phyloP scores from a whole-genome alignment of 257 asterid species.

The Solanum gandarillasii region DNA sequence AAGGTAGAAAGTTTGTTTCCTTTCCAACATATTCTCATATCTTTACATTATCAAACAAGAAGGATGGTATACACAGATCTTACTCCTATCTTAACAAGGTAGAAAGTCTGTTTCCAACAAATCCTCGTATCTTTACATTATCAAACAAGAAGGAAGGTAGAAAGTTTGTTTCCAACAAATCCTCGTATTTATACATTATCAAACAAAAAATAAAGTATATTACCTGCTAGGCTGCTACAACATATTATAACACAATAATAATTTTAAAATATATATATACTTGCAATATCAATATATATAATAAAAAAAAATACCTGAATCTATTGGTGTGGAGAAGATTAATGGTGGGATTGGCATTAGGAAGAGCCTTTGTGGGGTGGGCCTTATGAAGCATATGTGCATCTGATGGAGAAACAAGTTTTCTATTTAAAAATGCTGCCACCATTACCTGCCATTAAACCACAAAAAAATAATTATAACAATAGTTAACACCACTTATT shows the following conservation, averaged over 20 bases:
- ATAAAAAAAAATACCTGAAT: slow-evolving; percentile 32
- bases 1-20: not conserved
- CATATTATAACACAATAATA: not conserved
- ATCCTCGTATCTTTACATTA: not conserved
- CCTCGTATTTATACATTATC: not conserved
- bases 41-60: not conserved
- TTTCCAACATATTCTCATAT: not conserved
- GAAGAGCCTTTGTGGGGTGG: slow-evolving; percentile 19
- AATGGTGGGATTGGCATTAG: slow-evolving; percentile 14
- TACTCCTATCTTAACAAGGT: not conserved
- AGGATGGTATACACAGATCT: not conserved
- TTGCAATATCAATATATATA: not conserved
- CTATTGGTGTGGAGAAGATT: slow-evolving; percentile 37
- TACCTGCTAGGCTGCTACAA: not conserved
- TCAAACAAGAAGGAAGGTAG: not conserved
- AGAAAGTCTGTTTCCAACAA: not conserved
- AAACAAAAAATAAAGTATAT: not conserved
- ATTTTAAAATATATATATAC: not conserved
- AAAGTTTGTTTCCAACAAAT: not conserved
- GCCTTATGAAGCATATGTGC: slow-evolving; percentile 52
- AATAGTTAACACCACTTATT: not conserved
- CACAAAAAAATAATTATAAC: not conserved
- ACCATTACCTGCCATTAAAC: slow-evolving; percentile 52
- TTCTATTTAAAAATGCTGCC: slow-evolving; percentile 75
- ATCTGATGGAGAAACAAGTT: slow-evolving; percentile 45